Evolutionary conservation across 1,139 yeast genomes (phyloP), one percentile per base, ranked within the genome.

Genomic region (Scheffersomyces insectosa): DNA sequence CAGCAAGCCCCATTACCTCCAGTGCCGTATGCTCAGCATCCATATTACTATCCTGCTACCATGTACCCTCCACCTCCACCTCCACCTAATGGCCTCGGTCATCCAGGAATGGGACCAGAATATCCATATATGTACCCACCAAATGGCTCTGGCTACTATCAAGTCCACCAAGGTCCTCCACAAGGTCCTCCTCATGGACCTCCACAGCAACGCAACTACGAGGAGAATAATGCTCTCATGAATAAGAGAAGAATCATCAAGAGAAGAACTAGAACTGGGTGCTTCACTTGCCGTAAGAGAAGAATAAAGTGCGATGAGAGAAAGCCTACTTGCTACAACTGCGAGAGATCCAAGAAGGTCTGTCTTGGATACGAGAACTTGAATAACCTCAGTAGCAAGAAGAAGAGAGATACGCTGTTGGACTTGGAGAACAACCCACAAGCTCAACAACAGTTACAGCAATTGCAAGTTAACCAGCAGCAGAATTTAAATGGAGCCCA

Each of bases 251-350:
- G 75, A 44, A 70, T 70, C 35, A 72, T 75, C 41, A 59, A 60
- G 48, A 51, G 65, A 16, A 49, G 66, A 13, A 61, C 66, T n/a
- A 45, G 65, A 5, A 61, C 65, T 2, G 66, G 66, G 4, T 61
- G 65, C 40, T 50, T 61, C 43, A 61, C 66, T n/a, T 61, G 66
- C 42, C 62, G 66, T 40, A 60, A 61, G 50, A 49, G 66, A 15
- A 52, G 66, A 20, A 61, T 61, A 47, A 61, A 61, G 49, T 61
- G 66, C 39, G 66, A 61, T 46, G 66, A 61, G 45, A 66, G 84
- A 40, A 85, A 83, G 52, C 93, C 93, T 1, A 74, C 77, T 41
- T 87, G 95, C 58, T 73, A 70, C 55, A 86, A 87, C 60, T 87
- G 95, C 60, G 86, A 82, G 55, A 77, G 87, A 49, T 76, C 85